Evolutionary conservation across 306 rosid species (phyloP), one percentile per base, ranked within the genome.

Genomic region (Leucaena leucocephala): DNA sequence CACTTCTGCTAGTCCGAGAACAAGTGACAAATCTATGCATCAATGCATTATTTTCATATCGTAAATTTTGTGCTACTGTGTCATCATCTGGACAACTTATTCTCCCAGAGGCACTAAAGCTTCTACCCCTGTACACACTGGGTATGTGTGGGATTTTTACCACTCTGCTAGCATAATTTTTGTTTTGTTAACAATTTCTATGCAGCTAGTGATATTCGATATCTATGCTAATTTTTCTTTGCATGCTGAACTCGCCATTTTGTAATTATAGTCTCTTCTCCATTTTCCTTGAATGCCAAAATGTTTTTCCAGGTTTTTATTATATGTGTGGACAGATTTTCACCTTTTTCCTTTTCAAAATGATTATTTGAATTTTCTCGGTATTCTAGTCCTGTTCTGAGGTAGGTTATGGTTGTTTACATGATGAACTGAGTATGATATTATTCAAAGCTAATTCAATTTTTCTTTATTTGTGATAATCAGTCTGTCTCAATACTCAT

Each of bases 41-140:
- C 84, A 89, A 84, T 50, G 97, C 94, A 72, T 88, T 95, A 65
- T 91, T 86, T 85, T 84, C 99, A 5, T 95, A 95, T 76, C 96
- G 99, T 62, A 95, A 95, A 86, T 95, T 83, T 81, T 95, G 99
- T 87, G 99, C 99, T 13, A 95, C 99, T 0, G 98, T 93, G 21
- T 88, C 99, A 55, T 95, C 97, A 11, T 95, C 99, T 66, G 99
- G 98, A 68, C 99, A 95, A 84, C 99, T 93, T 76, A 95, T 95
- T 79, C 98, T 95, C 79, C 99, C 99, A 0, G 98, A 95, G 92
- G 99, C 99, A 82, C 95, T 95, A 39, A 95, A 95, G 90, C 97
- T 95, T 78, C 90, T 95, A 84, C 99, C 99, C 64, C 85, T 95
- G 36, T 95, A 95, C 82, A 93, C 96, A 43, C 93, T 93, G 35